Evolutionary conservation across 1,284 basidiomycete species (phyloP).

Genomic region (Austroboletus niveus): DNA sequence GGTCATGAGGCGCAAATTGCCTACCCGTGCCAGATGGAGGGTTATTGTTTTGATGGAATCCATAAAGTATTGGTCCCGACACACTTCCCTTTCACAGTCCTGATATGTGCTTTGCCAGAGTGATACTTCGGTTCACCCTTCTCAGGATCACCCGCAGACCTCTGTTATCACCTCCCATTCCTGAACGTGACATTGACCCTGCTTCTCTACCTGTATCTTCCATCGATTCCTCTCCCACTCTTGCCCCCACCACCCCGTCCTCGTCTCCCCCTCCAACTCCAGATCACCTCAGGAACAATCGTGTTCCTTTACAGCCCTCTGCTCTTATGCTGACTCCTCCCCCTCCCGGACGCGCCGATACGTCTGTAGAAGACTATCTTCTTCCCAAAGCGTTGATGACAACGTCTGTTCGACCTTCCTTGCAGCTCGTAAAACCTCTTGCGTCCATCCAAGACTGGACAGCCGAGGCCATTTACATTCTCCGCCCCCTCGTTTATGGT

Average conservation of each 20-base stretch:
- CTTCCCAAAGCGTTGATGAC: slow-evolving; percentile 75
- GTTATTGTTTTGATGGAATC: slow-evolving; percentile 72
- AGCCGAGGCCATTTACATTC: slow-evolving; percentile 62
- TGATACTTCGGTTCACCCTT: slow-evolving; percentile 66
- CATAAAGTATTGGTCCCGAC: slow-evolving; percentile 67
- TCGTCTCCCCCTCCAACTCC: slow-evolving; percentile 58
- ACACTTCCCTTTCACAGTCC: background rate
- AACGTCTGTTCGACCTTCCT: slow-evolving; percentile 64
- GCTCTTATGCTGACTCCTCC: slow-evolving; percentile 56
- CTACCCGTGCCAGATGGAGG: slow-evolving; percentile 64
- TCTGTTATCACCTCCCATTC: slow-evolving; percentile 71
- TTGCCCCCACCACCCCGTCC: slow-evolving; percentile 54
- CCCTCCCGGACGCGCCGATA: slow-evolving; percentile 48
- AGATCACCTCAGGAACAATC: slow-evolving; percentile 76
- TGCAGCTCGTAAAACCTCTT: slow-evolving; percentile 59
- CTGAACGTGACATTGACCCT: slow-evolving; percentile 84
- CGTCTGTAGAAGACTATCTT: slow-evolving; percentile 71
- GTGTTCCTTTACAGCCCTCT: slow-evolving; percentile 53
- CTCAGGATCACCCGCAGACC: slow-evolving; percentile 74
- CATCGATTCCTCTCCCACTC: slow-evolving; percentile 52
- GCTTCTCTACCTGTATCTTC: slow-evolving; percentile 59
- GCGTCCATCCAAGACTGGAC: slow-evolving; percentile 68
- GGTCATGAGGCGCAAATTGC: slow-evolving; percentile 70
- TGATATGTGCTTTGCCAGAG: slow-evolving; percentile 44
- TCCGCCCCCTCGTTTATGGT: slow-evolving; percentile 77